Evolutionary conservation across 163 green algal genomes (phyloP), one percentile per base, ranked within the genome.

Genomic region (Scenedesmus sp.): DNA sequence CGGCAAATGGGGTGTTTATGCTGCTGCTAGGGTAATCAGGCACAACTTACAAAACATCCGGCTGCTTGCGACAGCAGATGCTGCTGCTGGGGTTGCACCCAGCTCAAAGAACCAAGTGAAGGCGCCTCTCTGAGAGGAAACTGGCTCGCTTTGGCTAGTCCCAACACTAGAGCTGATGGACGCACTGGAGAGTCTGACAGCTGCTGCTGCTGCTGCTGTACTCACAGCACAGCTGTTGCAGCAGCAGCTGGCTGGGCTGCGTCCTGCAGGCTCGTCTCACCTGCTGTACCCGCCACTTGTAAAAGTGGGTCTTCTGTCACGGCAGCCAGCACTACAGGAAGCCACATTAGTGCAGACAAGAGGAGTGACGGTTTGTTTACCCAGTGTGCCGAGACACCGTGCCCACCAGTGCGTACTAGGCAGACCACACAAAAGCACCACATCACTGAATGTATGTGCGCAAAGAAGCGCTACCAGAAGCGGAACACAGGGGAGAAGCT

Each of bases 221-320:
- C 42, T 53, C 20, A 59, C 40, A 33, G 42, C 35, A 20, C 24
- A 24, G 20, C 24, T 59, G 42, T 15, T 24, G 76, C 40, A 18
- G 46, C 18, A 65, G 43, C 30, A 68, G 30, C 43, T 73, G 44
- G n/a, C 80, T 86, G 56, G 4, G 46, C 80, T 72, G 24, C n/a
- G 30, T 33, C 43, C 24, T 49, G 12, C 44, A 72, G 22, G 9
- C 0, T 16, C 12, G 3, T 13, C 72, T 78, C 51, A 90, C 85
- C 85, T 72, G 85, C 85, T 79, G 72, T 42, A 15, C 33, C 85
- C 43, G 61, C 85, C 30, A 85, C 78, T 61, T 90, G 70, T 18
- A 84, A 24, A 16, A 79, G n/a, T 0, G 49, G 70, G 43, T 90
- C 85, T 53, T 90, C 46, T 30, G 68, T 56, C 9, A 85, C n/a